Conservation (phyloP, 257 asterid genomes). For the Salvia miltiorrhiza region DNA sequence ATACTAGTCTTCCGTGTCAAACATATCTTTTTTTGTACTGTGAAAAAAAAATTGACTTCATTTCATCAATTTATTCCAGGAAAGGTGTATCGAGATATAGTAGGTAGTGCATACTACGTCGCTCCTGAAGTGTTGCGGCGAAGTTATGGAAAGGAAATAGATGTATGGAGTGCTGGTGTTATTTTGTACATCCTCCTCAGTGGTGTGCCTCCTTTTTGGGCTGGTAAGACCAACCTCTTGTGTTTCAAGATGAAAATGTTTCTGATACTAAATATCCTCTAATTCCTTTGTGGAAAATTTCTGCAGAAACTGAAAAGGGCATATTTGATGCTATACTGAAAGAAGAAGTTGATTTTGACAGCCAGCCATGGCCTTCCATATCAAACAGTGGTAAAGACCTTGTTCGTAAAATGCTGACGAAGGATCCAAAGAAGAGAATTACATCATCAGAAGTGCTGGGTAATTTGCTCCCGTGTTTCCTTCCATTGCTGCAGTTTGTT, state of each 20-base stretch:
- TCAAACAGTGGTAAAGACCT: constrained; percentile 82
- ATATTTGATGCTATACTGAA: constrained; percentile 82
- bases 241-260: constrained; percentile 1
- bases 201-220: constrained; percentile 99
- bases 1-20: neutral
- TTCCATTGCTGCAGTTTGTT: constrained; percentile 16
- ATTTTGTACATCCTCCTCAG: constrained; percentile 82
- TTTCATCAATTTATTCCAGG: constrained; percentile 36
- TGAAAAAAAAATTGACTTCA: constrained; percentile 2
- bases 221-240: constrained; percentile 51
- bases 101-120: constrained; percentile 90
- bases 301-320: constrained; percentile 90
- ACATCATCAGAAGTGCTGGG: constrained; percentile 86
- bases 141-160: constrained; percentile 83
- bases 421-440: constrained; percentile 76
- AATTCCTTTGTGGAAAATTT: constrained; percentile 12
- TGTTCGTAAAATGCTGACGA: constrained; percentile 75
- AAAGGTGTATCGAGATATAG: constrained; percentile 69
- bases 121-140: constrained; percentile 90
- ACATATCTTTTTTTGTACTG: neutral
- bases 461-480: constrained; percentile 29
- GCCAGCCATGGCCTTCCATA: constrained; percentile 88
- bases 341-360: constrained; percentile 83
- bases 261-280: constrained; percentile 8
- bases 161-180: constrained; percentile 96